Evolutionary conservation across 257 asterid species (phyloP).

Genomic region (Solanum chmielewskii): DNA sequence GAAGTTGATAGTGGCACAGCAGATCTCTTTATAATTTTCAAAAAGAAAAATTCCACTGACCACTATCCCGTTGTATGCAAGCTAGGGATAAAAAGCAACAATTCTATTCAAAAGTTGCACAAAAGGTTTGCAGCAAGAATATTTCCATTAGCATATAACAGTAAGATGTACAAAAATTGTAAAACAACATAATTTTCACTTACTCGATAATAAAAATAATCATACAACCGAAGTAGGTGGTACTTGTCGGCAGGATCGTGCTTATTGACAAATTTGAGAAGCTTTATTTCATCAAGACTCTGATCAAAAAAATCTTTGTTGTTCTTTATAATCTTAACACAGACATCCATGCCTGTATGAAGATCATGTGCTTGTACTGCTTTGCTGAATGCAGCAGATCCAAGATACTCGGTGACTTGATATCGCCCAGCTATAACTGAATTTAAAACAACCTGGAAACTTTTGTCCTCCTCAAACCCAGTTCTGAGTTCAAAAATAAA

Average conservation of each 20-base stretch:
- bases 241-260: conserved; percentile 23
- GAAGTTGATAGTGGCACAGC: neutral
- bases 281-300: conserved; percentile 22
- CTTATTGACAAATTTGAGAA: conserved; percentile 22
- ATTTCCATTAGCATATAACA: neutral
- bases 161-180: neutral
- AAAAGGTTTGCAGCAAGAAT: neutral
- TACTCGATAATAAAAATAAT: conserved; percentile 19
- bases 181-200: neutral
- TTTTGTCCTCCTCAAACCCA: conserved; percentile 23
- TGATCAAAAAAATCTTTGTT: conserved; percentile 24
- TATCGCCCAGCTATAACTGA: conserved; percentile 22
- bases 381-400: conserved; percentile 25
- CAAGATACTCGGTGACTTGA: conserved; percentile 24
- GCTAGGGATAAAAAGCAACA: neutral
- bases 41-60: neutral
- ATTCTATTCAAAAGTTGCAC: neutral
- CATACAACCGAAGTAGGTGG: conserved; percentile 18
- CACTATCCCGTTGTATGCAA: neutral
- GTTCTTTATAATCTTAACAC: conserved; percentile 21
- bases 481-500: conserved; percentile 4
- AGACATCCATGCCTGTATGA: conserved; percentile 21
- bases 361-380: conserved; percentile 25
- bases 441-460: conserved; percentile 15
- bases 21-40: neutral